Evolutionary conservation across 2,329 filamentous ascomycete species (phyloP).

Genomic region (Neurospora sp.): DNA sequence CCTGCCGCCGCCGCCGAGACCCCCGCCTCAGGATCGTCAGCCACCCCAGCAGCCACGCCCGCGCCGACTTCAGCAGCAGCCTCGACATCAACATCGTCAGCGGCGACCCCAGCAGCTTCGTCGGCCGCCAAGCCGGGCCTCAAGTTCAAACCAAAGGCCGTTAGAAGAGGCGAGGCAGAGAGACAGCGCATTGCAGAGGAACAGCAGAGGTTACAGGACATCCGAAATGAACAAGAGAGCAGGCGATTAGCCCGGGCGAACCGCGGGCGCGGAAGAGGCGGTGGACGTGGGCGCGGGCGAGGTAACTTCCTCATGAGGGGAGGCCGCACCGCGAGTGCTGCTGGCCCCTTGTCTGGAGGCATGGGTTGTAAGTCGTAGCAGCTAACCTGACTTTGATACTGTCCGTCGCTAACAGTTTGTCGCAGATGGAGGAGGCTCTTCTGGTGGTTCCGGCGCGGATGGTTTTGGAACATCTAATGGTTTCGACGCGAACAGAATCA

Average conservation of each 20-base stretch:
- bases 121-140: conserved; percentile 10
- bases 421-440: conserved; percentile 5
- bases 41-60: conserved; percentile 5
- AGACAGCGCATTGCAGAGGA: conserved; percentile 26
- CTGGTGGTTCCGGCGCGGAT: conserved; percentile 8
- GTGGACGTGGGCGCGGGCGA: conserved; percentile 20
- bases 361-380: conserved; percentile 12
- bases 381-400: not conserved
- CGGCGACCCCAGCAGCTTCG: conserved; percentile 2
- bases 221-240: conserved; percentile 23
- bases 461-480: conserved; percentile 7
- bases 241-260: conserved; percentile 15
- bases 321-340: conserved; percentile 23
- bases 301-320: conserved; percentile 19
- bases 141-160: conserved; percentile 24
- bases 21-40: conserved; percentile 1
- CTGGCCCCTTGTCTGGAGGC: conserved; percentile 26
- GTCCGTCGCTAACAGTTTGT: conserved; percentile 4
- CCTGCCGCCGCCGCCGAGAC: not conserved
- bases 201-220: conserved; percentile 21
- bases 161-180: conserved; percentile 25
- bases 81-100: conserved; percentile 3
- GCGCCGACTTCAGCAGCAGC: conserved; percentile 4
- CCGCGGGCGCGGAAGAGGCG: conserved; percentile 21
- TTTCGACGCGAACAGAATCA: conserved; percentile 38